Base-by-base conservation (phyloP, 306 rosid genomes). In the Delonix regia region DNA sequence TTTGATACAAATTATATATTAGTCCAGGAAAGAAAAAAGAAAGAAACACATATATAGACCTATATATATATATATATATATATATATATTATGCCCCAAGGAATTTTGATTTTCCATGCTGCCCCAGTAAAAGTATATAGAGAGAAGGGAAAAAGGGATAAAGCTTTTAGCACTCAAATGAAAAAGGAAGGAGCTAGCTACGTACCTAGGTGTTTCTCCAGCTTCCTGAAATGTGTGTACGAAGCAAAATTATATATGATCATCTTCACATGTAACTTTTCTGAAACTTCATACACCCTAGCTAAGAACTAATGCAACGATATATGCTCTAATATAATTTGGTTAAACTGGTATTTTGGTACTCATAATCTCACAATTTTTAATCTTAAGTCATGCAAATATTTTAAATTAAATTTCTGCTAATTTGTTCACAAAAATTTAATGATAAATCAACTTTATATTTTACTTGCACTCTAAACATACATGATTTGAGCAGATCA, bases 201-300 rank as follows among this genome's bases (percentile, higher is more conserved):
- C 64, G 18, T 56, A 11, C 25, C 59, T 55, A 22, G 63, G 9
- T 22, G 36, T 8, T 3, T 56, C 24, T 25, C 34, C 34, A 25
- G 64, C 64, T 28, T 60, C 41, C 41, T 9, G 44, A 61, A 22
- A 30, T 55, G 48, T 16, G 49, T 74, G 39, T 69, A 61, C 28
- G 9, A 69, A n/a, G 44, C 24, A 81, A 25, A 57, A 25, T 9
- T 36, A 14, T 55, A 51, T 9, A 33, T 19, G 12, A 0, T 27
- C 13, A 27, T 59, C 14, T 57, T n/a, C 74, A 72, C n/a, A 0
- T 1, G 12, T 10, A 5, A 22, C 28, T 21, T 64, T 53, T n/a
- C n/a, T 82, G 82, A 60, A 73, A 60, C 63, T 73, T 81, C 55
- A 80, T 68, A 51, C 55, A 75, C 13, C 19, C 3, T 21, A 24